phyloP scores from a whole-genome alignment of 1,139 yeast species.

The Entelexis sorbosivorans region DNA sequence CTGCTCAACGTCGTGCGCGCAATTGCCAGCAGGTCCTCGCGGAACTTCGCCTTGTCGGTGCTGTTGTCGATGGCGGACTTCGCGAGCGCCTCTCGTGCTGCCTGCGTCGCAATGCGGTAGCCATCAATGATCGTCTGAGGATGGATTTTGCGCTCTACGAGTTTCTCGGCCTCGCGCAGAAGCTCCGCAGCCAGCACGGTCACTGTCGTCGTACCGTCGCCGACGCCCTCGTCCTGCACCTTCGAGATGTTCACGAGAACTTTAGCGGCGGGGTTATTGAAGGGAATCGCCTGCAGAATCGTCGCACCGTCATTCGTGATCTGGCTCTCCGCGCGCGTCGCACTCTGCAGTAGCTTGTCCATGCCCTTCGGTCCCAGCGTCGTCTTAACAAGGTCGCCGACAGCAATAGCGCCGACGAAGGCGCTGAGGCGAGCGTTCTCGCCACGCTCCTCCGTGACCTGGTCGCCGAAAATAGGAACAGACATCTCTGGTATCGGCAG shows the following conservation, averaged over 20 bases:
- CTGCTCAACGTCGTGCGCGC: conserved; percentile 92
- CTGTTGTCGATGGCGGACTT: conserved; percentile 69
- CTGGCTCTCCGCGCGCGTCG: conserved; percentile 55
- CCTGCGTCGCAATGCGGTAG: conserved; percentile 72
- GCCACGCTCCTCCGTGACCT: conserved; percentile 93
- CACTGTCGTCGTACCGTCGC: conserved; percentile 99
- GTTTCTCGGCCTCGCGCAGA: conserved; percentile 86
- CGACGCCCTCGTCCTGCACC: conserved; percentile 97
- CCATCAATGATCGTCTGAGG: conserved; percentile 98
- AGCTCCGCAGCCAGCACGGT: conserved; percentile 88
- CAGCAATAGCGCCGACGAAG: conserved; percentile 97
- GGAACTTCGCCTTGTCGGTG: conserved; percentile 49
- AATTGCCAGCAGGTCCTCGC: conserved; percentile 68
- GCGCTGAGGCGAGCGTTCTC: conserved; percentile 88
- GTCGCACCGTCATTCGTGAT: conserved; percentile 99
- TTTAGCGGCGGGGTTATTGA: conserved; percentile 97
- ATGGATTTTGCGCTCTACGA: conserved; percentile 85
- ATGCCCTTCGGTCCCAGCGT: conserved; percentile 97
- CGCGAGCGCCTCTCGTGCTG: conserved; percentile 73
- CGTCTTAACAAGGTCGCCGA: conserved; percentile 90
- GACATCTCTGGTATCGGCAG: conserved; percentile 35
- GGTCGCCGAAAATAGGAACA: conserved; percentile 92
- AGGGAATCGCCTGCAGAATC: conserved; percentile 82
- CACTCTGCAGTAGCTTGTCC: conserved; percentile 88
- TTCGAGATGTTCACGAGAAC: conserved; percentile 90